Evolutionary conservation across 176 grass and related monocot genomes (phyloP), one percentile per base, ranked within the genome.

Genomic region (Carex pumila): DNA sequence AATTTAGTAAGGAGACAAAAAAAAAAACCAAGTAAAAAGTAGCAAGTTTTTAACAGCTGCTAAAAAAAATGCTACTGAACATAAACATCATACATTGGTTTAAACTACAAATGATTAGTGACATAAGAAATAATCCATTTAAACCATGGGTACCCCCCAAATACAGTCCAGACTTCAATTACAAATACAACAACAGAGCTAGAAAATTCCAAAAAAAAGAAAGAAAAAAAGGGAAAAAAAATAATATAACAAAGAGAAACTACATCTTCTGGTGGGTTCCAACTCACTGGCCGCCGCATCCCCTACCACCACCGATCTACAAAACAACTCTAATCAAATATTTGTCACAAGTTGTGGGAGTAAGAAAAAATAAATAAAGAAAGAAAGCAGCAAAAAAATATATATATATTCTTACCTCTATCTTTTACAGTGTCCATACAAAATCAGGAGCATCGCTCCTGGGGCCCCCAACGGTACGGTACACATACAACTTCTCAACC

Each of bases 401-500:
- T 39, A 25, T 25, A 25, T 25, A 32, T 5, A 56, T 49, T 2
- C 36, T 39, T 62, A 81, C 79, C 32, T 64, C 63, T 50, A 75
- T 29, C 22, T 60, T 76, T 84, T 74, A 93, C 17, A 93, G 15
- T 12, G 47, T 81, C 13, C 79, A 85, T 14, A 97, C 82, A 61
- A 91, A 97, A 58, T 86, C 81, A 41, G 91, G 94, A 0, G 55
- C 84, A 18, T 97, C 94, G n/a, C 18, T 55, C 25, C 94, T 88
- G 5, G 53, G 89, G 37, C 94, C 94, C 0, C 85, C 91, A 0
- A 88, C 36, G 3, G 94, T 90, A 55, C 89, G 84, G 86, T 97
- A 97, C 53, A 97, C 84, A 61, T 97, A 93, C 15, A 97, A 63
- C 59, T 89, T 93, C 37, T 84, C 79, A 65, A 97, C 89, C 85